Base-by-base conservation (phyloP, 1,284 basidiomycete species). In the Rhodotorula sp. region DNA sequence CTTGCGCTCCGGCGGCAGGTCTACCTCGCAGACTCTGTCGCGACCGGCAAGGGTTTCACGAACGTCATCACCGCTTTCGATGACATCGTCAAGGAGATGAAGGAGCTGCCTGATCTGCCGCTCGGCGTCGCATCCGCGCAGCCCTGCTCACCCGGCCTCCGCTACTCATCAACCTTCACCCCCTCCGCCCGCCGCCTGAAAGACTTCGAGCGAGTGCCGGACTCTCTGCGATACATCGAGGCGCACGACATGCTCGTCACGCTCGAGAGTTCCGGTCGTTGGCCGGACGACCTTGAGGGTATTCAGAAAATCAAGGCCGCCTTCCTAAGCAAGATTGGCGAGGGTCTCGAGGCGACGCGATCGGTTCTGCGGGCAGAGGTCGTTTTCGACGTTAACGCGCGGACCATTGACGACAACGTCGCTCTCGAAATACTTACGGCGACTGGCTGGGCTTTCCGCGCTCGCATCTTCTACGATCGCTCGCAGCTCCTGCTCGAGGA, bases 301-400 rank as follows among this genome's bases (percentile, higher is more conserved):
- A 90, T 98, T 57, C 94, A 97, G 80, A 93, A 92, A 75, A 90
- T 94, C 81, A 99, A 99, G 81, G 84, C 96, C 4, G 95, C 95
- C 0, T 89, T 99, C 79, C 86, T 95, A 28, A 56, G 62, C 62
- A 75, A 76, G 63, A 64, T 79, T 24, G 77, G 71, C 18, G 78
- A 78, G n/a, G 83, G 92, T 4, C 83, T 95, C 56, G 86, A 87
- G 84, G 78, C 80, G 13, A 78, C 83, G 2, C 79, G 84, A 2
- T 75, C 83, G 0, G 87, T 86, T 7, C 79, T 88, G 2, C 84
- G 79, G 18, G 76, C 77, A 6, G 69, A 76, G 2, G 76, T 83
- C 20, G 68, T 70, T 0, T 74, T 78, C 54, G 83, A 84, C 16
- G 73, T 80, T 1, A 79, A 81, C 7, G 81, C 82, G 6, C 84